Conservation (phyloP, 2,329 filamentous ascomycete genomes). For the Colletotrichum brevisporum region DNA sequence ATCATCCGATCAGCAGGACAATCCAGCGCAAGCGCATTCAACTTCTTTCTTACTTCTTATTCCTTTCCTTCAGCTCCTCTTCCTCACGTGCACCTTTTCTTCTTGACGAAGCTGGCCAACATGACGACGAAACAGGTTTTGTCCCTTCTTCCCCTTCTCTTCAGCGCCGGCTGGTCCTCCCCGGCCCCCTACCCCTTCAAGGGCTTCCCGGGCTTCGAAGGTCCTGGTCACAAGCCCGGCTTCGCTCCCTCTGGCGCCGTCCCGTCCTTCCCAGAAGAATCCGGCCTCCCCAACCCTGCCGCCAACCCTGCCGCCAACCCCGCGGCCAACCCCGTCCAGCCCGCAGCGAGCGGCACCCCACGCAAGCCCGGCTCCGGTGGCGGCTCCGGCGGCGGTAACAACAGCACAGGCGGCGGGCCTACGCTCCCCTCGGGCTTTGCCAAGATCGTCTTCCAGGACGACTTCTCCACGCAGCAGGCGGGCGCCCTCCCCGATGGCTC, state of each 20-base stretch:
- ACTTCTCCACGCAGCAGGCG: slow-evolving; percentile 46
- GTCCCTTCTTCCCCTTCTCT: slow-evolving; percentile 31
- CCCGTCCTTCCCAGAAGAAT: background rate
- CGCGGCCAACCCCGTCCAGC: background rate
- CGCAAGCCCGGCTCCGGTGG: background rate
- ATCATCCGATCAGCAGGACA: background rate
- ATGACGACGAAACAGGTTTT: slow-evolving; percentile 37
- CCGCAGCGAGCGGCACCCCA: slow-evolving; percentile 1
- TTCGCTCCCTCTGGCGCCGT: slow-evolving; percentile 1
- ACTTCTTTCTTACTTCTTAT: background rate
- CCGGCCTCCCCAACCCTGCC: background rate
- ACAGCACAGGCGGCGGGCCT: slow-evolving; percentile 11
- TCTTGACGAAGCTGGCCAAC: slow-evolving; percentile 11
- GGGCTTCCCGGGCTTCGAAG: slow-evolving; percentile 10
- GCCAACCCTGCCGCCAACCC: background rate
- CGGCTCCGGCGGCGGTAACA: background rate
- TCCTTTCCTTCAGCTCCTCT: background rate
- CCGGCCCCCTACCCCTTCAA: slow-evolving; percentile 16
- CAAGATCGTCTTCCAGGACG: slow-evolving; percentile 47
- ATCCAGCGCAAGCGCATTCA: no score
- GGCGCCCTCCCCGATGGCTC: slow-evolving; percentile 51
- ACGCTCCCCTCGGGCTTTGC: slow-evolving; percentile 42
- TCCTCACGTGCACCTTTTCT: background rate
- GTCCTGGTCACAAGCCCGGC: slow-evolving; percentile 2
- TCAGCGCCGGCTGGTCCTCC: slow-evolving; percentile 29